Base-by-base conservation (phyloP, 352 stramenopile species). In the Globisporangium ultimum region DNA sequence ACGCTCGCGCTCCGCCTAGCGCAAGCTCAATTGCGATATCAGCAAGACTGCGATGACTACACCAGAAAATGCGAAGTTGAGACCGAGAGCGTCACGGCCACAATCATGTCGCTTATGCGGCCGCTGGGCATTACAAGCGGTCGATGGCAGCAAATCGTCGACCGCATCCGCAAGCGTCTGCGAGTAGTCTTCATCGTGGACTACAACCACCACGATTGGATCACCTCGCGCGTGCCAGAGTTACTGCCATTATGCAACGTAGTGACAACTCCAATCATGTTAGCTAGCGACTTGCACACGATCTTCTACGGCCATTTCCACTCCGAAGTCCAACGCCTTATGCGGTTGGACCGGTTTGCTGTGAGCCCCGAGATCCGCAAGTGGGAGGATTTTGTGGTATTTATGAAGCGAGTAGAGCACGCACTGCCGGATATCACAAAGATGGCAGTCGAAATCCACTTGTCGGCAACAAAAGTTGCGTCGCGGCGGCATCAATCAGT, bases 41-140 rank as follows among this genome's bases (percentile, higher is more conserved):
- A 91, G 32, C 80, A 91, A 21, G 77, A 91, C 28, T 66, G 60
- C 7, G 80, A 91, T 18, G 80, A 91, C 46, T 75, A 83, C 42
- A 42, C 74, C 18, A 70, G 80, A 5, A 63, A 66, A 41, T 74
- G 76, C 13, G 78, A 91, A 64, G 80, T 91, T 6, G 80, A 91
- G 52, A 91, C 71, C 12, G 80, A 91, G 61, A 89, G 73, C 28
- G 69, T 89, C 9, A 84, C 76, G 7, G 72, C 78, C 4, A 91
- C 75, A 3, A 85, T 91, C 63, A 91, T 91, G 80, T 82, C 80
- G 12, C 60, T 91, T 12, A 91, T 87, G 57, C 72, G 80, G 18
- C 80, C 80, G 13, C 60, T 91, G 1, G 80, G 80, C 7, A 82
- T 87, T 12, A 89, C 78, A 0, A 91, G 76, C 21, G 80, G 77